Percentiles rank a stretch among this genome's conserved stretches.
phyloP scores from a whole-genome alignment of 2,329 filamentous ascomycete genomes.

The Aspergillus pseudoterreus region DNA sequence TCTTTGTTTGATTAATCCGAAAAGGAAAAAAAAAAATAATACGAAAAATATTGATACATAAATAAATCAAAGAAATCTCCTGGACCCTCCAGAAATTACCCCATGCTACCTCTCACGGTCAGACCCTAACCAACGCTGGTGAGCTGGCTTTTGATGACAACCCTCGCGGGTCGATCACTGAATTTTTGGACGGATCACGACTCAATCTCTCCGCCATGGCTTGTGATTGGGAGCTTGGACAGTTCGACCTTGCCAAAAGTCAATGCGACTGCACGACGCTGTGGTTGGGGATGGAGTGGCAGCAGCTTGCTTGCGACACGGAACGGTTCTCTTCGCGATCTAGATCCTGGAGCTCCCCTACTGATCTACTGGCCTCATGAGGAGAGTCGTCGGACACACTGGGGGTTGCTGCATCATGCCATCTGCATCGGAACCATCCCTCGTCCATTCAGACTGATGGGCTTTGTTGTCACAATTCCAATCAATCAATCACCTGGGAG shows the following conservation, averaged over 20 bases:
- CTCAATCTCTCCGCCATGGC: constrained; percentile 10
- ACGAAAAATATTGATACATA: background rate
- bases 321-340: too few species aligned
- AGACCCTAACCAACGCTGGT: constrained; percentile 10
- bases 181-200: constrained; percentile 18
- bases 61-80: background rate
- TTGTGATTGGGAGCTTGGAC: constrained; percentile 13
- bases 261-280: constrained; percentile 17
- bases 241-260: constrained; percentile 6
- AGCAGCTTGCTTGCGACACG: background rate
- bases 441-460: background rate
- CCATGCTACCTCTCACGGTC: background rate
- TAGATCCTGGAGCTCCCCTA: too few species aligned
- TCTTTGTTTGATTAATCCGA: background rate
- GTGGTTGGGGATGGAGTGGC: constrained; percentile 11
- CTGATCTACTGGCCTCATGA: too few species aligned
- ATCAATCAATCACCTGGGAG: background rate
- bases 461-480: background rate
- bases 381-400: background rate
- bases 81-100: background rate
- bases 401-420: constrained; percentile 3
- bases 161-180: constrained; percentile 16
- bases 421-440: constrained; percentile 1
- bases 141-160: constrained; percentile 18
- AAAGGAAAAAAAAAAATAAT: background rate